phyloP scores from a whole-genome alignment of 345 rosid species.

The Corchorus capsularis region DNA sequence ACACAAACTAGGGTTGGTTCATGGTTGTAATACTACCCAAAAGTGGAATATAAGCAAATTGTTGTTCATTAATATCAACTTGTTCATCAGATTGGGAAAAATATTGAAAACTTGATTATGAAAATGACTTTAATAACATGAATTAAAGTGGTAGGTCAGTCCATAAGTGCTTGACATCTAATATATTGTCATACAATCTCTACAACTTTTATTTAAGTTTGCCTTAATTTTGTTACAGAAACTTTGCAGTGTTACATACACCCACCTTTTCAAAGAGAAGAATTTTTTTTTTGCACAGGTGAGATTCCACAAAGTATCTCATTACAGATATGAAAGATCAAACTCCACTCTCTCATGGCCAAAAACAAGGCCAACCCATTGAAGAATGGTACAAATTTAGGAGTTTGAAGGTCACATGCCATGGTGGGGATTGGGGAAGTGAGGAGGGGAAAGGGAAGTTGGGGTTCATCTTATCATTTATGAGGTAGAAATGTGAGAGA shows the following conservation, averaged over 20 bases:
- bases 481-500: slow-evolving; percentile 30
- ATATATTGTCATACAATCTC: background rate
- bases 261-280: background rate
- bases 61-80: slow-evolving; percentile 5
- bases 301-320: background rate
- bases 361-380: background rate
- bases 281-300: no score
- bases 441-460: background rate
- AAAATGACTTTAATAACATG: background rate
- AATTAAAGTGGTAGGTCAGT: background rate
- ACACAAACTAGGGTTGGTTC: slow-evolving; percentile 14
- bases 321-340: background rate
- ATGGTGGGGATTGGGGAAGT: background rate
- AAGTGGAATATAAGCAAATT: slow-evolving; percentile 11
- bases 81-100: background rate
- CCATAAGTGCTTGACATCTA: background rate
- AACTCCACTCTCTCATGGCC: background rate
- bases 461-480: slow-evolving; percentile 26
- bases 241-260: background rate
- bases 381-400: background rate
- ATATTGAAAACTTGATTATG: background rate
- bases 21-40: background rate
- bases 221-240: no score
- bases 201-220: no score
- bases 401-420: slow-evolving; percentile 12